Evolutionary conservation across 2,329 filamentous ascomycete genomes (phyloP), one percentile per base, ranked within the genome.

Genomic region (Epichloe brachyelytri): DNA sequence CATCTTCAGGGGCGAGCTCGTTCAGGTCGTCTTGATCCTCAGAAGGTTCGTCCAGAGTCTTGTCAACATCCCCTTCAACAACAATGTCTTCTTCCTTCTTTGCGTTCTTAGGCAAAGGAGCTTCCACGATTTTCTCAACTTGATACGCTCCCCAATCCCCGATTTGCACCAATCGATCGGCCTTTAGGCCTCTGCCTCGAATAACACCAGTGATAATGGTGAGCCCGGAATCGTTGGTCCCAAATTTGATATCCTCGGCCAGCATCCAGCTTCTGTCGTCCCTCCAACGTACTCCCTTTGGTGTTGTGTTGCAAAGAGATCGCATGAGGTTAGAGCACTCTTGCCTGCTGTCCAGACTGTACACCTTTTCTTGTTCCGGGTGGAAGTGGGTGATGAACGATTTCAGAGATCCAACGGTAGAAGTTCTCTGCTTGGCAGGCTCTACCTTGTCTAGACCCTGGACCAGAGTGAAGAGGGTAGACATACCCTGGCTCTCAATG

Each of bases 211-310:
- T 94, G 41, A 98, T 64, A 7, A 90, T 71, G 8, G 88, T 85
- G 41, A 82, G 72, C n/a, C 78, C 75, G 1, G 75, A 72, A 11
- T 75, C 75, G 4, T 70, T 73, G 30, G 79, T 74, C 11, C 80
- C 76, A 76, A 89, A 95, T 58, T 79, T 71, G 49, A 95, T 74
- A 30, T 90, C 79, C 57, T 98, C 93, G 4, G 91, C 80, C 52
- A 95, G 71, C 84, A 98, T 88, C 87, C 93, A 98, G 60, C 89
- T 95, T 58, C 93, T 79, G 57, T 95, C 88, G 49, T 98, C 93
- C 59, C 93, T 81, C 93, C 93, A 98, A 56, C 84, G 75, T n/a
- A 98, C 80, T 1, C 93, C 93, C 71, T 95, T 97, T 11, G 93
- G 91, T 43, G 85, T 89, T 37, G 86, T 88, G 56, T 83, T 95